Conservation (phyloP, 2,329 filamentous ascomycete species). For the Sarocladium strictum region DNA sequence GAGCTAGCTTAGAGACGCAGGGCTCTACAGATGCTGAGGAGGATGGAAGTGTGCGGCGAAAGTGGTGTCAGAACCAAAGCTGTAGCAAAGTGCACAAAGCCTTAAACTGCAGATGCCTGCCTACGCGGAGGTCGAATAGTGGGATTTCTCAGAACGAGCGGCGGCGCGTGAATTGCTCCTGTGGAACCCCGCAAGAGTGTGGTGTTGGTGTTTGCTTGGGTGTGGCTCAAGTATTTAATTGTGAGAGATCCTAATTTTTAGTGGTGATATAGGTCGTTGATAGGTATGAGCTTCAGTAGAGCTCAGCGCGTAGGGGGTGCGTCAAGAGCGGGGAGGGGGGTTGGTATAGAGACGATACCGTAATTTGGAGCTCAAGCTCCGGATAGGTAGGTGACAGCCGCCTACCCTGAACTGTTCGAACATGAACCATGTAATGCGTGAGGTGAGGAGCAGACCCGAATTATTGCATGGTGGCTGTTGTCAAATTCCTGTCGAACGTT, state of each 20-base stretch:
- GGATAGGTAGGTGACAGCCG: background rate
- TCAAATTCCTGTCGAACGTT: too few species aligned
- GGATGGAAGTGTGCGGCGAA: background rate
- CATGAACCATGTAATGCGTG: too few species aligned
- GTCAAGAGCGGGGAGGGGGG: slow-evolving; percentile 4
- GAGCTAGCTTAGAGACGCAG: background rate
- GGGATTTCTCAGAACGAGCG: slow-evolving; percentile 12
- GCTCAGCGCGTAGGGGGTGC: background rate
- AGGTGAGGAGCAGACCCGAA: too few species aligned
- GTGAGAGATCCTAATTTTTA: background rate
- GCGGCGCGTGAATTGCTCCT: slow-evolving; percentile 23
- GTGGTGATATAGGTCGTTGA: background rate
- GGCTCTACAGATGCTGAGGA: background rate
- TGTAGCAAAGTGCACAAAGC: background rate
- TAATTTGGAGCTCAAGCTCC: background rate
- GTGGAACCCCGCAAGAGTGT: slow-evolving; percentile 27
- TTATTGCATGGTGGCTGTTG: too few species aligned
- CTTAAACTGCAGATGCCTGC: background rate
- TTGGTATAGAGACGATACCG: background rate
- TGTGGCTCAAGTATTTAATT: background rate
- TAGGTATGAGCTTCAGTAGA: background rate
- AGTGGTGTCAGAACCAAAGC: background rate
- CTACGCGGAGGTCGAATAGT: slow-evolving; percentile 1
- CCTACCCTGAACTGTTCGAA: slow-evolving; percentile 8
- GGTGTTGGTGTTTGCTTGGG: background rate